Conservation (phyloP, 208 protist species). For the Zelonia costaricensis region DNA sequence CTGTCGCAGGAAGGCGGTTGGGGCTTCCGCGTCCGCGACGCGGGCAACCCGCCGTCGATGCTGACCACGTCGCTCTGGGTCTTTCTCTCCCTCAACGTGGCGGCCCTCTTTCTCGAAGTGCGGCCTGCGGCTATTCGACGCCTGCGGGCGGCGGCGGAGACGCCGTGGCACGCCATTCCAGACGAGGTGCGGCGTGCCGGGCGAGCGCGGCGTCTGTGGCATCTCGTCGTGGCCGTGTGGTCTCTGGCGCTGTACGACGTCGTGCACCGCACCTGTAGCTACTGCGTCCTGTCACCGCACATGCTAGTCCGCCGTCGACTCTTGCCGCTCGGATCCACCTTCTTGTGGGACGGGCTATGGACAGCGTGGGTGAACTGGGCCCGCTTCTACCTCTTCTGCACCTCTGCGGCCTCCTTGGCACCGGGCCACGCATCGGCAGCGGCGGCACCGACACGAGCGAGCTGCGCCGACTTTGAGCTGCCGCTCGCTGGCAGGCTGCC, state of each 20-base stretch:
- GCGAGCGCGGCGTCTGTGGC: conserved; percentile 6
- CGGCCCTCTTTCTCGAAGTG: conserved; percentile 46
- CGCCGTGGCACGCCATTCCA: neutral
- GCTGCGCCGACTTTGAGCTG: conserved; percentile 21
- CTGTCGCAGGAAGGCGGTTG: too few relatives aligned
- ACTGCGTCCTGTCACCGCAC: conserved; percentile 38
- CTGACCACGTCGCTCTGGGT: conserved; percentile 26
- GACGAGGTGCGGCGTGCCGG: neutral
- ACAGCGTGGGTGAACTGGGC: conserved; percentile 47
- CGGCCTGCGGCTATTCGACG: conserved; percentile 24
- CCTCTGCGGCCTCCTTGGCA: neutral
- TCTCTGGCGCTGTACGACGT: conserved; percentile 43
- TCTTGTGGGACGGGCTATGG: conserved; percentile 29
- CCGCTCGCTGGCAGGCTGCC: conserved; percentile 12
- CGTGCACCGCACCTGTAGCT: conserved; percentile 44
- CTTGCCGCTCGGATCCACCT: conserved; percentile 37
- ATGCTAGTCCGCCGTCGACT: conserved; percentile 52
- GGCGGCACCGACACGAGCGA: neutral
- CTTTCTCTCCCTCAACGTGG: conserved; percentile 28
- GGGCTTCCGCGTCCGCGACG: conserved; percentile 35
- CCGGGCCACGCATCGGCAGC: neutral
- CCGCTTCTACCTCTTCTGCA: conserved; percentile 40
- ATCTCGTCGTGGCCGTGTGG: conserved; percentile 31
- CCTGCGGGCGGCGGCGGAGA: neutral
- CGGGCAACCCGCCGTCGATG: conserved; percentile 30